Conservation (phyloP, 2,329 filamentous ascomycete species). For the Alternaria panax region DNA sequence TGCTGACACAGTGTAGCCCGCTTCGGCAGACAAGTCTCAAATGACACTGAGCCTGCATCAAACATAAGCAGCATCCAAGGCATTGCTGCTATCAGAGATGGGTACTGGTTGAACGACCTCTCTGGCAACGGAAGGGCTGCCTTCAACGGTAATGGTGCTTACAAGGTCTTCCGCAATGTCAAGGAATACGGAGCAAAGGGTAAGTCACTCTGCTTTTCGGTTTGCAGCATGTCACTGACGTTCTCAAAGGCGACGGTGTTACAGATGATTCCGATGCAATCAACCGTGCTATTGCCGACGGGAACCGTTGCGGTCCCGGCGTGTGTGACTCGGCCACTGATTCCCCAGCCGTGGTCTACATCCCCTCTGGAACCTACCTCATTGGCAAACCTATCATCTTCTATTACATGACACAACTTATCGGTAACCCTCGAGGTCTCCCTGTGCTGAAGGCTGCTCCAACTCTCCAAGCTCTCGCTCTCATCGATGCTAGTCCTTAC, state of each 20-base stretch:
- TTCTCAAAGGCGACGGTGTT: constrained; percentile 44
- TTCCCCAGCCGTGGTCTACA: constrained; percentile 65
- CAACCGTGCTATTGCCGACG: constrained; percentile 55
- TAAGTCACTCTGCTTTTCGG: constrained; percentile 14
- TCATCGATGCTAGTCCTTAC: constrained; percentile 66
- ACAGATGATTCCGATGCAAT: constrained; percentile 64
- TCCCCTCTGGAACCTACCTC: constrained; percentile 66
- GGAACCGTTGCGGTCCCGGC: constrained; percentile 54
- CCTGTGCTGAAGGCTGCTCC: constrained; percentile 64
- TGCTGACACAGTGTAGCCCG: constrained; percentile 22
- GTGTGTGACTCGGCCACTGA: constrained; percentile 57
- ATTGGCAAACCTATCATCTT: constrained; percentile 61
- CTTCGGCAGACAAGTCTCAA: constrained; percentile 1
- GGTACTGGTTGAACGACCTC: constrained; percentile 55
- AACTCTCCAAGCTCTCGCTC: constrained; percentile 61
- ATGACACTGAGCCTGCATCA: neutral
- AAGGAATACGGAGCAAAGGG: constrained; percentile 55
- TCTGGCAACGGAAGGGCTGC: constrained; percentile 53
- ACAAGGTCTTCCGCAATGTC: constrained; percentile 56
- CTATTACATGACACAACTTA: constrained; percentile 70
- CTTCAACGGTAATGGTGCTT: constrained; percentile 48
- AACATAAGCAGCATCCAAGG: constrained; percentile 9
- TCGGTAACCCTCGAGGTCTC: constrained; percentile 65
- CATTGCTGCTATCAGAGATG: constrained; percentile 19
- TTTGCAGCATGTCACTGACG: constrained; percentile 15